A percentile compares a stretch with the other conserved stretches of the same genome.
Conservation (phyloP, 1,284 basidiomycete genomes). For the Amanita bisporigera region DNA sequence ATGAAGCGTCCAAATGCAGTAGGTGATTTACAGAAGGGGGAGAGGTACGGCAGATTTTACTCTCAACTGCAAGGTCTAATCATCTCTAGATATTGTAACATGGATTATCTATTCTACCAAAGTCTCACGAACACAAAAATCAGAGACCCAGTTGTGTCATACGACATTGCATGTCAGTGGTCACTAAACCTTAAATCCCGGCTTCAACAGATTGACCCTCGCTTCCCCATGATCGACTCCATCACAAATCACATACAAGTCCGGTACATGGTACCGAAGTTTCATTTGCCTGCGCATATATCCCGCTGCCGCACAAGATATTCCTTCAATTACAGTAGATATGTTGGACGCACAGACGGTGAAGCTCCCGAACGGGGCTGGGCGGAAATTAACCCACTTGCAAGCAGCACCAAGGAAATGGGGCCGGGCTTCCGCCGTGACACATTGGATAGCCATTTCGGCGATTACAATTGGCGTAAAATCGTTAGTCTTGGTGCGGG, state of each 20-base stretch:
- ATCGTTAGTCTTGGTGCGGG: too few species aligned
- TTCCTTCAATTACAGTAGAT: conserved; percentile 17
- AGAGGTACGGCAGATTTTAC: too few species aligned
- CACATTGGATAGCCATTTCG: conserved; percentile 19
- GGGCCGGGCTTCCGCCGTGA: conserved; percentile 20
- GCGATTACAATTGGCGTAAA: conserved; percentile 22
- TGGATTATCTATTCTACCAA: conserved; percentile 40
- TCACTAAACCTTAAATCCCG: conserved; percentile 27
- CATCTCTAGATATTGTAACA: conserved; percentile 38
- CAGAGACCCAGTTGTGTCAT: conserved; percentile 29
- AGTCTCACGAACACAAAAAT: conserved; percentile 18
- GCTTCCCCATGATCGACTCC: conserved; percentile 18
- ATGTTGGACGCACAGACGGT: conserved; percentile 23
- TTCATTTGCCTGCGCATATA: conserved; percentile 21
- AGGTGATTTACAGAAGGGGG: conserved; percentile 36
- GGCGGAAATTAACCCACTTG: conserved; percentile 26
- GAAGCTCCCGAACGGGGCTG: conserved; percentile 29
- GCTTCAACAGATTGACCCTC: conserved; percentile 14
- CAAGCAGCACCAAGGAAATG: conserved; percentile 27
- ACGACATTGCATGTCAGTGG: conserved; percentile 45
- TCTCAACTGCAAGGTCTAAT: too few species aligned
- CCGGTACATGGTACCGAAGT: conserved; percentile 26
- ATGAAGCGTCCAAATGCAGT: conserved; percentile 32
- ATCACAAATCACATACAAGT: conserved; percentile 1
- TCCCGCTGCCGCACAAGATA: conserved; percentile 11